phyloP scores from a whole-genome alignment of 1,284 basidiomycete genomes.

The Tremellales sp. region DNA sequence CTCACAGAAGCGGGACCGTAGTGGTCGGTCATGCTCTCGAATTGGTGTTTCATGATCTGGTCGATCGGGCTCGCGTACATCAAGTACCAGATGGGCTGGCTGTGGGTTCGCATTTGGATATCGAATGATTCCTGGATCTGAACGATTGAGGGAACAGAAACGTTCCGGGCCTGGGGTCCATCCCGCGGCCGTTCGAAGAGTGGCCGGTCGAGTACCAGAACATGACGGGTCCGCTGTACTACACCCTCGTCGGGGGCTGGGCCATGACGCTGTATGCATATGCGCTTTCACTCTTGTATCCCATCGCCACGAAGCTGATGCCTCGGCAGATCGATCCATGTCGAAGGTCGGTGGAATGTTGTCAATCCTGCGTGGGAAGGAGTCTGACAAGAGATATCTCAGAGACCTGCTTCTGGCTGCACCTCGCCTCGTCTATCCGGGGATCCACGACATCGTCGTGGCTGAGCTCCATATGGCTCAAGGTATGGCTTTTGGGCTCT shows the following conservation, averaged over 20 bases:
- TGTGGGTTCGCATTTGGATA: not conserved
- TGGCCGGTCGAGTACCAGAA: constrained; percentile 7
- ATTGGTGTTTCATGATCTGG: constrained; percentile 7
- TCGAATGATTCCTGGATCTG: not conserved
- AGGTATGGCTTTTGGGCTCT: constrained; percentile 6
- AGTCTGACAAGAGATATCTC: not conserved
- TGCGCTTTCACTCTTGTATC: not conserved
- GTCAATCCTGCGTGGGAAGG: not conserved
- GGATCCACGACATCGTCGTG: constrained; percentile 7
- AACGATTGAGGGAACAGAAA: not conserved
- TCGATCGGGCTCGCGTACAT: constrained; percentile 6
- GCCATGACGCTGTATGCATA: constrained; percentile 4
- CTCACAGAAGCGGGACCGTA: not conserved
- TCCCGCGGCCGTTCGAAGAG: constrained; percentile 6
- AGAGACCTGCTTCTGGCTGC: constrained; percentile 13
- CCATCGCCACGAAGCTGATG: not conserved
- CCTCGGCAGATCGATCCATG: constrained; percentile 4
- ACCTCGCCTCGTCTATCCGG: constrained; percentile 9
- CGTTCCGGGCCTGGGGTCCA: constrained; percentile 2
- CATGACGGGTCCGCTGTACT: constrained; percentile 6
- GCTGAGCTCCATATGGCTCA: constrained; percentile 9
- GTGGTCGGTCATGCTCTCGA: constrained; percentile 7
- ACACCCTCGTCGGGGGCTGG: constrained; percentile 6
- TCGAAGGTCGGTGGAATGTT: constrained; percentile 3
- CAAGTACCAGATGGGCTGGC: constrained; percentile 9